phyloP scores from a whole-genome alignment of 805 yeast genomes.

The Lipomyces sp. region DNA sequence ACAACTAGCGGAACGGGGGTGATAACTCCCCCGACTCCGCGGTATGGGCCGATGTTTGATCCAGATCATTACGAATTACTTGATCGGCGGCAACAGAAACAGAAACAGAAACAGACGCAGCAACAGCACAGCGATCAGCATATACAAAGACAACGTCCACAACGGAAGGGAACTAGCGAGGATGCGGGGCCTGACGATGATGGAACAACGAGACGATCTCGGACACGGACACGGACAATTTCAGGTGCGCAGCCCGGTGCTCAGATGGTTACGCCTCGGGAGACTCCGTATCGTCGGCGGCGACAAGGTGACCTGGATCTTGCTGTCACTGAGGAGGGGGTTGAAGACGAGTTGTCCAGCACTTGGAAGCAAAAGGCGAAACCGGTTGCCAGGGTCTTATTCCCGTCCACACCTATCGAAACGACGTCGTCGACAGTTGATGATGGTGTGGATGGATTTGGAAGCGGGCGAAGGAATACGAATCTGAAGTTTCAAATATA shows the following conservation, averaged over 20 bases:
- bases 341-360: not conserved
- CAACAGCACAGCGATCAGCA: constrained; percentile 3
- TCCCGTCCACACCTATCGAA: constrained; percentile 3
- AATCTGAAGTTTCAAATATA: not conserved
- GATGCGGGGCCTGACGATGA: constrained; percentile 1
- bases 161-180: not conserved
- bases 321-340: constrained; percentile 13
- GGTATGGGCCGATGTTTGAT: constrained; percentile 32
- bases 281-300: constrained; percentile 28
- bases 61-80: constrained; percentile 20
- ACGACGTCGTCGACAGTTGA: constrained; percentile 5
- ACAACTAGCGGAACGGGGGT: not conserved
- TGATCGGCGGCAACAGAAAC: constrained; percentile 9
- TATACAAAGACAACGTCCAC: constrained; percentile 12
- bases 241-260: constrained; percentile 31
- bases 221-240: constrained; percentile 27
- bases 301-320: constrained; percentile 1
- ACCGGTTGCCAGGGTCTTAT: constrained; percentile 10
- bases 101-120: not conserved
- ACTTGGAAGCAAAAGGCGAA: not conserved
- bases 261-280: constrained; percentile 35
- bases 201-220: constrained; percentile 3
- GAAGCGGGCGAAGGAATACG: not conserved
- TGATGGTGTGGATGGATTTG: not conserved
- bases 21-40: constrained; percentile 34